phyloP scores from a whole-genome alignment of 2,329 filamentous ascomycete species.

The Beauveria bassiana region DNA sequence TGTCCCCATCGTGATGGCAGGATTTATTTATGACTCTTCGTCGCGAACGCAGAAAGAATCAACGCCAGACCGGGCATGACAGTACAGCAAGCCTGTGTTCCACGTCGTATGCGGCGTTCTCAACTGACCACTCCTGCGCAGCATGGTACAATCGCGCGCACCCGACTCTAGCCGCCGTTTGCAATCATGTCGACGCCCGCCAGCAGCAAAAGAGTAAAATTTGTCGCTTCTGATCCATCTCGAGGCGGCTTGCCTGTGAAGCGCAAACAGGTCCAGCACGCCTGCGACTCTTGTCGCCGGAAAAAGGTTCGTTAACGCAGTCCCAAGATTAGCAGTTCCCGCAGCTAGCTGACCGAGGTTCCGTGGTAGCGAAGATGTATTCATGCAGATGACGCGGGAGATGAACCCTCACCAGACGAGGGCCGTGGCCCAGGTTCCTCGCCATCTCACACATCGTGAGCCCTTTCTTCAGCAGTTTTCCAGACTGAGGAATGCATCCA shows the following conservation, averaged over 20 bases:
- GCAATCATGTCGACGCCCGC: slow-evolving; percentile 5
- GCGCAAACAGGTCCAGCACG: slow-evolving; percentile 51
- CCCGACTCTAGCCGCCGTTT: not conserved
- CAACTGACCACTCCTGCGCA: not conserved
- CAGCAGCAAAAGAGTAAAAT: slow-evolving; percentile 36
- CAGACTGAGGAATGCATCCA: too few relatives aligned
- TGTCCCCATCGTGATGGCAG: not conserved
- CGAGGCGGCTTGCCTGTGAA: slow-evolving; percentile 47
- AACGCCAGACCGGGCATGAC: not conserved
- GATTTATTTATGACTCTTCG: not conserved
- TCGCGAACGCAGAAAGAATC: not conserved
- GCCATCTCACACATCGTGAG: slow-evolving; percentile 25
- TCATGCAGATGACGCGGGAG: slow-evolving; percentile 30
- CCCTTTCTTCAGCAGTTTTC: not conserved
- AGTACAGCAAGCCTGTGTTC: not conserved
- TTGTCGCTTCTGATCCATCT: slow-evolving; percentile 46
- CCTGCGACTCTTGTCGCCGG: slow-evolving; percentile 46
- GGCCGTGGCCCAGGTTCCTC: slow-evolving; percentile 19
- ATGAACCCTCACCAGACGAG: slow-evolving; percentile 22
- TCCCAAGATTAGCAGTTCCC: too few relatives aligned
- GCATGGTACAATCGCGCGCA: not conserved
- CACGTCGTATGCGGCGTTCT: not conserved
- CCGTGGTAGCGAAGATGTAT: slow-evolving; percentile 34
- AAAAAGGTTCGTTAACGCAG: slow-evolving; percentile 37
- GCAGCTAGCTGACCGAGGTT: not conserved